Percentiles rank a stretch among this genome's conserved stretches.
phyloP scores from a whole-genome alignment of 352 stramenopile genomes.

The Aphanomyces invadans region DNA sequence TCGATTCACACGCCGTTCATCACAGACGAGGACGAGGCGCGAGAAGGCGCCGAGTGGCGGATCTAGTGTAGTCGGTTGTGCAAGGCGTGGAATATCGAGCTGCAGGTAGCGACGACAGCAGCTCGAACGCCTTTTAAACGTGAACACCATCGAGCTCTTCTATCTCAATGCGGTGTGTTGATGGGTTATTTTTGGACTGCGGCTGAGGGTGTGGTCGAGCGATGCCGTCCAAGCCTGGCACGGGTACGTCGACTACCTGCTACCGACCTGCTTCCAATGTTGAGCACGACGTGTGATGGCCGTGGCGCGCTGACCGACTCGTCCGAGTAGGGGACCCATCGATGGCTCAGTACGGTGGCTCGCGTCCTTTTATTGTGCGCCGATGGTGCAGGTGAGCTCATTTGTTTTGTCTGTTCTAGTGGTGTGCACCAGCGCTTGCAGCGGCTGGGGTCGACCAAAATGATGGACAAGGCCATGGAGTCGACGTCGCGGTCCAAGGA shows the following conservation, averaged over 20 bases:
- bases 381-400: neutral
- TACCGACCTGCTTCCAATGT: too few species aligned
- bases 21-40: slow-evolving; percentile 73
- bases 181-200: neutral
- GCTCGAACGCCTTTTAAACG: too few species aligned
- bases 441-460: slow-evolving; percentile 1
- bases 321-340: neutral
- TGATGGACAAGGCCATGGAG: neutral
- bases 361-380: too few species aligned
- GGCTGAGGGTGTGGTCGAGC: neutral
- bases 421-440: neutral
- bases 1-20: slow-evolving; percentile 90
- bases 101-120: too few species aligned
- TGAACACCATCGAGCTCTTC: too few species aligned
- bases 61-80: slow-evolving; percentile 52
- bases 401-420: neutral
- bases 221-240: slow-evolving; percentile 1
- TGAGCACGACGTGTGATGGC: too few species aligned
- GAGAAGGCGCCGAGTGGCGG: slow-evolving; percentile 73
- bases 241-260: neutral
- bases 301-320: neutral
- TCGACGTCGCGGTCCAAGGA: neutral
- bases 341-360: neutral
- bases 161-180: too few species aligned
- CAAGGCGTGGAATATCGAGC: too few species aligned